phyloP scores from a whole-genome alignment of 228 moss, liverwort and hornwort genomes.

The Sphagnum fallax region DNA sequence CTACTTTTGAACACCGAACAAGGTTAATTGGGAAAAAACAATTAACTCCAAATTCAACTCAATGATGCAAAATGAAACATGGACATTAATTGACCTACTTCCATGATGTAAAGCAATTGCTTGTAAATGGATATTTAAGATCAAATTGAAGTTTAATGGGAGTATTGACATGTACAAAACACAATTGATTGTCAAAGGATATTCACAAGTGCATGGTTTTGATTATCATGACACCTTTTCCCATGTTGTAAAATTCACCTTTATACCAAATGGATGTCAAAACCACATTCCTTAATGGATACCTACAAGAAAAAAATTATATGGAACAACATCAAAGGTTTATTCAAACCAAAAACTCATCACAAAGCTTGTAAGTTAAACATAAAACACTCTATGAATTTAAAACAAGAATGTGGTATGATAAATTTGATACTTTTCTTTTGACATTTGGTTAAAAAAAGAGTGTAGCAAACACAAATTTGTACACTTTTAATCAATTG shows the following conservation, averaged over 20 bases:
- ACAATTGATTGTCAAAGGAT: neutral
- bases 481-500: neutral
- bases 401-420: neutral
- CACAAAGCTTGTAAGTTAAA: neutral
- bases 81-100: neutral
- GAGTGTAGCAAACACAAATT: neutral
- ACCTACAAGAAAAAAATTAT: neutral
- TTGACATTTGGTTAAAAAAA: neutral
- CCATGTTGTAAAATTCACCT: neutral
- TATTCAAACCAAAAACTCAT: neutral
- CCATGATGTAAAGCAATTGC: neutral
- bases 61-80: neutral
- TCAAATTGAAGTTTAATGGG: neutral
- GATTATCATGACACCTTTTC: neutral
- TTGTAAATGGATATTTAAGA: neutral
- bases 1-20: neutral
- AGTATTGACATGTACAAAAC: neutral
- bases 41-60: neutral
- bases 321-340: neutral
- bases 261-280: constrained; percentile 6
- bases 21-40: neutral
- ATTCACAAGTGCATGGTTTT: neutral
- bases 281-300: neutral
- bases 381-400: constrained; percentile 1
- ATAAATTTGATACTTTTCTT: neutral